Conservation (phyloP, 108 stramenopile genomes). For the Ochromonas danica region DNA sequence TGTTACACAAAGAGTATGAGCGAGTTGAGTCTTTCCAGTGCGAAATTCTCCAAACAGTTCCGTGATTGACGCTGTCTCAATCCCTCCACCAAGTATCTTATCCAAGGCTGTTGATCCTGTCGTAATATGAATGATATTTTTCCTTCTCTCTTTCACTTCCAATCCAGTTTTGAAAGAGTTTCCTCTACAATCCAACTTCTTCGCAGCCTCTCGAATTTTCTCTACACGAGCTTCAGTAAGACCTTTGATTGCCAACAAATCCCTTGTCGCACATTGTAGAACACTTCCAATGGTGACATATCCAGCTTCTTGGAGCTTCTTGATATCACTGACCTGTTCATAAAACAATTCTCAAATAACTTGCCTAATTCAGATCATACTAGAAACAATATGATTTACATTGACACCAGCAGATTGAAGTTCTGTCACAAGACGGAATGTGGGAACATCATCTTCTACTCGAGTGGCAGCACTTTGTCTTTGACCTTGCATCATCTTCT, state of each 20-base stretch:
- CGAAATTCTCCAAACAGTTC: slow-evolving; percentile 66
- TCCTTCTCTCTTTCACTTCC: slow-evolving; percentile 30
- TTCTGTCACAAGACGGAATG: slow-evolving; percentile 8
- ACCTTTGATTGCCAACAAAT: slow-evolving; percentile 52
- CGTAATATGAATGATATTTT: slow-evolving; percentile 42
- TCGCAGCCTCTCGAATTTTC: slow-evolving; percentile 51
- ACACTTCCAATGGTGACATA: slow-evolving; percentile 25
- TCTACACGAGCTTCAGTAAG: slow-evolving; percentile 59
- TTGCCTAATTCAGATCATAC: background rate
- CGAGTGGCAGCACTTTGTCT: too few species aligned
- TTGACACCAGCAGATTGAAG: slow-evolving; percentile 23
- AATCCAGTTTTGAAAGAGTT: background rate
- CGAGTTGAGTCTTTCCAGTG: slow-evolving; percentile 63
- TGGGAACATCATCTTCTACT: background rate
- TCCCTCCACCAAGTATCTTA: slow-evolving; percentile 59
- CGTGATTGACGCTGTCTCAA: slow-evolving; percentile 60
- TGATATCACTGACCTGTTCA: slow-evolving; percentile 29
- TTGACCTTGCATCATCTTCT: too few species aligned
- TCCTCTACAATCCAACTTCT: slow-evolving; percentile 43
- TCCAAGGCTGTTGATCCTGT: slow-evolving; percentile 57
- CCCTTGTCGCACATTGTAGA: background rate
- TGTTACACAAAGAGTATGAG: slow-evolving; percentile 58
- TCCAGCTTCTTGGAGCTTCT: slow-evolving; percentile 31
- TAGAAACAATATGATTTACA: slow-evolving; percentile 2
- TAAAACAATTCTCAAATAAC: background rate